Base-by-base conservation (phyloP, 257 asterid species). In the Fraxinus excelsior region DNA sequence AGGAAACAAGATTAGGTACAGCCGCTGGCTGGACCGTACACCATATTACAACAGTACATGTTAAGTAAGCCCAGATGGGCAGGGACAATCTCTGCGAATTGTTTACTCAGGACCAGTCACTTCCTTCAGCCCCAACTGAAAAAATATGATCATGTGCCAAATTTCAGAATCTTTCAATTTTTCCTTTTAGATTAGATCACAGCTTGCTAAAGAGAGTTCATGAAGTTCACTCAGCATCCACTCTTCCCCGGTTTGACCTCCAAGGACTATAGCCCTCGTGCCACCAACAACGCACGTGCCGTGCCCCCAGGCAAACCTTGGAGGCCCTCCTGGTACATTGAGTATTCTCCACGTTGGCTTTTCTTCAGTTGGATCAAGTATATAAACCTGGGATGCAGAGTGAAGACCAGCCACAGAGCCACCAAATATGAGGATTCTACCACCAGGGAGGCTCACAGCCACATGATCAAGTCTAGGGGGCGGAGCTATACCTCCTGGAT, bases 231-330 rank as follows among this genome's bases (percentile, higher is more conserved):
- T 31, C 37, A 85, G 76, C 86, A 85, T 44, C 51, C 51, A 42
- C 51, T 11, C 51, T 42, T 42, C 51, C 16, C 51, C 18, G 1
- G 51, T 42, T 42, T 85, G 88, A 25, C 88, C 88, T 58, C 88
- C 86, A 14, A 82, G 89, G 26, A 85, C 87, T 25, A 82, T 64
- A 72, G 83, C 87, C 46, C 89, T 78, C 11, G 89, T 83, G 73
- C 87, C 87, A 21, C 89, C 89, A 51, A 85, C 87, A 3, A 83
- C 74, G 25, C 89, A 83, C 0, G 89, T 85, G 58, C 87, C 83
- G 37, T 42, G 51, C 13, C 51, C 51, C 51, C 51, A 42, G 16
- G 51, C 51, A 11, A 42, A 42, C 12, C 18, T 42, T 2, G 18
- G 51, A 42, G 51, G 51, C 51, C 51, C 18, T 42, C 51, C 18